Base-by-base conservation (phyloP, 371 early-diverging fungal genomes). In the Sporodiniella umbellata region DNA sequence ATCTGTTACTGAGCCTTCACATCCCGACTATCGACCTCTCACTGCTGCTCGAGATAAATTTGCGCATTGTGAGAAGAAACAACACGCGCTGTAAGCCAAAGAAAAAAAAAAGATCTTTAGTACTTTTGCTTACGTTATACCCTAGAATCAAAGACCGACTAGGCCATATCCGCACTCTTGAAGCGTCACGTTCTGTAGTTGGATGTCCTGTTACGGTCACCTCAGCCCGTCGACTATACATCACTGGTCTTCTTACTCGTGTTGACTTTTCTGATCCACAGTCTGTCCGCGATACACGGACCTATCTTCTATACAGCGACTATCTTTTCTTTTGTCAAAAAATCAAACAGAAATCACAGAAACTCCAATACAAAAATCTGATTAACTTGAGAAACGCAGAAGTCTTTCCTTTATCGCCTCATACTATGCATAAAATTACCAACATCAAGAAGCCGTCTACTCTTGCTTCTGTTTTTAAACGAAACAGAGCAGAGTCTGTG, bases 261-360 rank as follows among this genome's bases (percentile, higher is more conserved):
- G 47, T 58, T 2, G 51, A 62, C 25, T 11, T 45, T 1, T 42
- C 58, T 1, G 46, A 54, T 18, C 58, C 58, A 8, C 50, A 51
- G 19, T 63, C 51, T 6, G 17, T 43, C 0, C 2, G 22, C 0
- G 63, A 63, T 21, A 54, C 45, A 1, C 35, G 63, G 1, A 53
- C 52, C 2, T 58, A 63, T 19, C 22, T 63, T 2, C 28, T 63
- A 2, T 58, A 58, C n/a, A 63, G 45, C 26, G 58, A 63, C 14
- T 30, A 48, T 7, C 35, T 61, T 1, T 46, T 61, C 18, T 56
- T 40, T 17, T 44, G 47, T 33, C 61, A 61, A 40, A 55, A 56
- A 15, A 18, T 51, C 12, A 59, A 54, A 26, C 30, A 23, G 6
- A 31, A n/a, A 8, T 8, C 33, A 33, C 24, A 42, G 24, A 60